Conservation (phyloP, 1,284 basidiomycete species). For the Cerrena zonata region DNA sequence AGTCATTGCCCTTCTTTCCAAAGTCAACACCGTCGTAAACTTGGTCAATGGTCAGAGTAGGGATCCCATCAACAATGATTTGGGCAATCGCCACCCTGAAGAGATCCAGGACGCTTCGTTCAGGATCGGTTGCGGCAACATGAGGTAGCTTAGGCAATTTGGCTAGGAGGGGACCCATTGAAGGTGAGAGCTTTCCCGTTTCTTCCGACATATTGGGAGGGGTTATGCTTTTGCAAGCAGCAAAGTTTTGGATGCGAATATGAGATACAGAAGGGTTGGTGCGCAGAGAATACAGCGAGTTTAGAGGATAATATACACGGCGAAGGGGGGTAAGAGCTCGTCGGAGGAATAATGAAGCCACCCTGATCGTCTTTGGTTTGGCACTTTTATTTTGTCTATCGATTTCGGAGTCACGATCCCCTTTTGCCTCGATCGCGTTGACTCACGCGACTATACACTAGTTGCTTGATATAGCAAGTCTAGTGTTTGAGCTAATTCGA, state of each 20-base stretch:
- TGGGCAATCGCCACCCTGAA: conserved; percentile 84
- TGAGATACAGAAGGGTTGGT: conserved; percentile 9
- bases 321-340: neutral
- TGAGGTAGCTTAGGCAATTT: conserved; percentile 38
- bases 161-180: conserved; percentile 17
- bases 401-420: conserved; percentile 3
- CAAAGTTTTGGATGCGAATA: neutral
- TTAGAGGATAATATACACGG: conserved; percentile 7
- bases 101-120: conserved; percentile 70
- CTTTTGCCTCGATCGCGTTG: conserved; percentile 1
- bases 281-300: too few species aligned
- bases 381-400: conserved; percentile 1
- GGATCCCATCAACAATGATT: conserved; percentile 66
- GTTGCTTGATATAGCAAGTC: too few species aligned
- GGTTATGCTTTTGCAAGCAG: neutral
- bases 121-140: conserved; percentile 66
- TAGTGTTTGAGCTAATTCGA: too few species aligned
- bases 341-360: conserved; percentile 2
- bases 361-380: neutral
- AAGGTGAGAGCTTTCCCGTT: conserved; percentile 9
- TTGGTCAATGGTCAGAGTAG: conserved; percentile 62
- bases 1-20: conserved; percentile 89
- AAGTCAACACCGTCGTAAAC: conserved; percentile 83
- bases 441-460: too few species aligned
- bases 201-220: neutral